Evolutionary conservation across 164 flowering plant species (phyloP).

Genomic region (Magnolia kwangsiensis): DNA sequence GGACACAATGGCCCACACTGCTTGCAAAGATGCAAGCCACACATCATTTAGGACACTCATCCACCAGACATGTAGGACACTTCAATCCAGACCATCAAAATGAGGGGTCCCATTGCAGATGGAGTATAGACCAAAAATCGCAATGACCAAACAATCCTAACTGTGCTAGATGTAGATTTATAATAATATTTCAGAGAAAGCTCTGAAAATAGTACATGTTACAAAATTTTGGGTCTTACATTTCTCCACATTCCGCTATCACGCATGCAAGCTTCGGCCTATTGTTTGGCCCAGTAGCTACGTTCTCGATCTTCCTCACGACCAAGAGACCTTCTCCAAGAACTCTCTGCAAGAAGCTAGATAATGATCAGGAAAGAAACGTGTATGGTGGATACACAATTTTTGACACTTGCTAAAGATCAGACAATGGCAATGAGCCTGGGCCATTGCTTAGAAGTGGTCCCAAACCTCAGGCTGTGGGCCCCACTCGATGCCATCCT

Average conservation of each 20-base stretch:
- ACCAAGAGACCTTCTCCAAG: slow-evolving; percentile 95
- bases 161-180: background rate
- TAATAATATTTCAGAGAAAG: background rate
- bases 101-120: no score
- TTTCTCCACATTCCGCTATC: slow-evolving; percentile 94
- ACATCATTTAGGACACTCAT: no score
- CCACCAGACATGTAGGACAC: background rate
- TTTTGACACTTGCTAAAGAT: background rate
- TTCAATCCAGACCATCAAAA: background rate
- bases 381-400: background rate
- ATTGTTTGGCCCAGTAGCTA: slow-evolving; percentile 89
- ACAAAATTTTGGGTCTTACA: slow-evolving; percentile 35
- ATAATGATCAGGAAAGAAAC: background rate
- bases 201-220: background rate
- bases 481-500: background rate
- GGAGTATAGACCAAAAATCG: background rate
- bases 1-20: no score
- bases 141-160: background rate
- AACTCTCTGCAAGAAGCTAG: slow-evolving; percentile 63
- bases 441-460: background rate
- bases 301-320: slow-evolving; percentile 92
- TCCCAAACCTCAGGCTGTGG: background rate
- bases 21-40: no score
- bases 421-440: background rate
- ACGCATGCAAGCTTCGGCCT: slow-evolving; percentile 84